Evolutionary conservation across 73 alveolate species (phyloP).

Genomic region (Blepharisma stoltei): DNA sequence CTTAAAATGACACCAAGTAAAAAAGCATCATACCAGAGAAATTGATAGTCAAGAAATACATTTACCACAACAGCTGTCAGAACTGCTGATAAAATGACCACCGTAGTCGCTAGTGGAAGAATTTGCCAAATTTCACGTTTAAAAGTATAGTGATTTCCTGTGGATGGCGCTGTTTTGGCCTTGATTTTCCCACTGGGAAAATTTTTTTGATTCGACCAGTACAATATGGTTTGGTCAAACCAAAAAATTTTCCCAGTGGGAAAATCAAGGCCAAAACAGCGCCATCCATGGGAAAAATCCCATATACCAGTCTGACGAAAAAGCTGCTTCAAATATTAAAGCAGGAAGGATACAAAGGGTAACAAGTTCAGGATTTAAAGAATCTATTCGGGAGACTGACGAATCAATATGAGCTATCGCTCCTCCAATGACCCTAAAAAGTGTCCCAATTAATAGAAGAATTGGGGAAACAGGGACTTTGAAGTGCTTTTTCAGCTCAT

Average conservation of each 20-base stretch:
- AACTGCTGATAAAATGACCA: conserved; percentile 30
- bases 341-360: conserved; percentile 15
- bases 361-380: neutral
- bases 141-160: no score
- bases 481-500: neutral
- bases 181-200: no score
- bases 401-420: neutral
- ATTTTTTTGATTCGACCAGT: no score
- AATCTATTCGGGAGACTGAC: neutral
- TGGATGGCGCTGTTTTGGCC: no score
- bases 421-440: neutral
- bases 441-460: neutral
- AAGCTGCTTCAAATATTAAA: conserved; percentile 33
- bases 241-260: no score
- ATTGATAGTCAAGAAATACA: conserved; percentile 35
- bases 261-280: no score
- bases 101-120: conserved; percentile 15
- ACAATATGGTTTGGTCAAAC: no score
- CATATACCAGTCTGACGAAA: conserved; percentile 33
- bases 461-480: conserved; percentile 7
- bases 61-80: conserved; percentile 34
- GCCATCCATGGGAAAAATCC: no score
- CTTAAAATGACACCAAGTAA: conserved; percentile 64
- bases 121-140: conserved; percentile 13
- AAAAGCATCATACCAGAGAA: conserved; percentile 62